phyloP scores from a whole-genome alignment of 2,329 filamentous ascomycete species.

The Dactylellina haptotyla region DNA sequence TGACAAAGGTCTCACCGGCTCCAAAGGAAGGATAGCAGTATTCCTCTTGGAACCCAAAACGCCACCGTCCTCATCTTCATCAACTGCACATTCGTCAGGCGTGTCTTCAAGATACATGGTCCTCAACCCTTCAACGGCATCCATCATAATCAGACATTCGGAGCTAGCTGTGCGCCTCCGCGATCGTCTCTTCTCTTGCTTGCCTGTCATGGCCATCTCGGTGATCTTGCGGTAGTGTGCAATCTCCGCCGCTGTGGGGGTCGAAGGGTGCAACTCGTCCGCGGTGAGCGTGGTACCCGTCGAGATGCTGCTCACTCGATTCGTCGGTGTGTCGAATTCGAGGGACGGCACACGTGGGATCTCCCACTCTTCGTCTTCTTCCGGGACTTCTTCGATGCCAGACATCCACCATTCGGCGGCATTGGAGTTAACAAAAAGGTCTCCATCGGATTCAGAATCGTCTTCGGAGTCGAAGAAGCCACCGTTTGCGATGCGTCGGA shows the following conservation, averaged over 20 bases:
- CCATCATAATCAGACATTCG: constrained; percentile 36
- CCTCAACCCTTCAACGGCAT: constrained; percentile 39
- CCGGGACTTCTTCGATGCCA: constrained; percentile 32
- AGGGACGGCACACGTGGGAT: constrained; percentile 50
- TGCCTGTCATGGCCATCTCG: constrained; percentile 23
- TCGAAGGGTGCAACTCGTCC: constrained; percentile 28
- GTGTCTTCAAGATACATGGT: constrained; percentile 24
- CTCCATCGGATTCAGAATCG: constrained; percentile 24
- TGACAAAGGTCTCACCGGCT: constrained; percentile 25
- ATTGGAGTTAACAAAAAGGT: constrained; percentile 16
- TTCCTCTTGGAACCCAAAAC: constrained; percentile 3
- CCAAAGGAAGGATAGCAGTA: constrained; percentile 5
- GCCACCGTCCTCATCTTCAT: constrained; percentile 27
- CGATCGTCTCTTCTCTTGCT: constrained; percentile 16
- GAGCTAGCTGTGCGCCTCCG: constrained; percentile 49
- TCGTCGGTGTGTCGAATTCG: constrained; percentile 25
- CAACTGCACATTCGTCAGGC: constrained; percentile 42
- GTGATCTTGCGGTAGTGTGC: constrained; percentile 38
- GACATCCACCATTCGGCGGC: constrained; percentile 44
- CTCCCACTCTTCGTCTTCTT: constrained; percentile 35
- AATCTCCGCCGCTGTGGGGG: constrained; percentile 34
- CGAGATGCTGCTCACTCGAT: constrained; percentile 42
- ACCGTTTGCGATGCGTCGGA: constrained; percentile 27
- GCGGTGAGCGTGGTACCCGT: constrained; percentile 29
- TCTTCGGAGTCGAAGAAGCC: constrained; percentile 42